Percentiles rank a stretch among this genome's conserved stretches.
phyloP scores from a whole-genome alignment of 805 yeast genomes.

The Brettanomyces custersianus region DNA sequence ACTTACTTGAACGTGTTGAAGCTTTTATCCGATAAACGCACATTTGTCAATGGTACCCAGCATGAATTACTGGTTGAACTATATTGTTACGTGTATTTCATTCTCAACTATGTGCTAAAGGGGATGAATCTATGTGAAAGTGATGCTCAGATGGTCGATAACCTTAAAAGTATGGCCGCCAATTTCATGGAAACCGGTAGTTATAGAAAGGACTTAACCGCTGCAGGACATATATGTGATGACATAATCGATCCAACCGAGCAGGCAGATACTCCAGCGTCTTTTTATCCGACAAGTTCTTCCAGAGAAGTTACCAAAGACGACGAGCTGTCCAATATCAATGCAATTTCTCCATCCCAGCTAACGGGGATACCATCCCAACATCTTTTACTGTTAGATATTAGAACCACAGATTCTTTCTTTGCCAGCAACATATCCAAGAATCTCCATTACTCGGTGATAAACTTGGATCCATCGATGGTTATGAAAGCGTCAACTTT shows the following conservation, averaged over 20 bases:
- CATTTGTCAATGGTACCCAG: slow-evolving; percentile 10
- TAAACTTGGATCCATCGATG: slow-evolving; percentile 32
- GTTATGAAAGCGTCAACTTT: slow-evolving; percentile 10
- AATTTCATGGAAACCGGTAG: slow-evolving; percentile 7
- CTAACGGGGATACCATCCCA: too few relatives aligned
- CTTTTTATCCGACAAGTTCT: too few relatives aligned
- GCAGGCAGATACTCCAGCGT: too few relatives aligned
- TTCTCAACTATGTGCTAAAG: slow-evolving; percentile 11
- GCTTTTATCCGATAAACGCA: slow-evolving; percentile 6
- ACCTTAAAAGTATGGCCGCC: slow-evolving; percentile 7
- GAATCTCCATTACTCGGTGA: slow-evolving; percentile 11
- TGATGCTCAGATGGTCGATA: slow-evolving; percentile 11
- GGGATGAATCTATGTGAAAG: slow-evolving; percentile 7
- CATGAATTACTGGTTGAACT: slow-evolving; percentile 15
- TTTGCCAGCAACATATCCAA: slow-evolving; percentile 17
- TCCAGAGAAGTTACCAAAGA: too few relatives aligned
- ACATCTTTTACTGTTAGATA: slow-evolving; percentile 28
- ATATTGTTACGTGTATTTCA: slow-evolving; percentile 13
- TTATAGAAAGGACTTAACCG: slow-evolving; percentile 9
- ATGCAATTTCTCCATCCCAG: too few relatives aligned
- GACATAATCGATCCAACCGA: too few relatives aligned
- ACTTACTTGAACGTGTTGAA: slow-evolving; percentile 14
- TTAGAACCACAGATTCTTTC: slow-evolving; percentile 27
- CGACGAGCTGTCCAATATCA: too few relatives aligned
- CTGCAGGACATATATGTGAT: slow-evolving; percentile 11